Conservation (phyloP, 2,329 filamentous ascomycete species). For the Hypocreales sp. region DNA sequence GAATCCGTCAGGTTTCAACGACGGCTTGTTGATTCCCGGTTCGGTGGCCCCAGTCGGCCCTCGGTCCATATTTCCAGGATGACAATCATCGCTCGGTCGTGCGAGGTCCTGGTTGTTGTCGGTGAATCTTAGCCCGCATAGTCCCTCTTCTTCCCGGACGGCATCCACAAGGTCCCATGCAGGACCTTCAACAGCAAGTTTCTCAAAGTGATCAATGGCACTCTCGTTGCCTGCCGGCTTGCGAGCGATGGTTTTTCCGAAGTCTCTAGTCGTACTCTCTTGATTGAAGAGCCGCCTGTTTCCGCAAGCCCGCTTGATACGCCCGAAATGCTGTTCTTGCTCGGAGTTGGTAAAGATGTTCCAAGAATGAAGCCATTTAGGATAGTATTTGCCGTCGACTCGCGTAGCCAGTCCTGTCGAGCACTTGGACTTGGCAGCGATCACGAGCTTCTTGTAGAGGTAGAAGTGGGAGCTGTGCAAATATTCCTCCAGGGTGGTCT, state of each 20-base stretch:
- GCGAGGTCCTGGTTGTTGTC: constrained; percentile 4
- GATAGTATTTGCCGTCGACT: constrained; percentile 8
- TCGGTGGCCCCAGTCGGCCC: constrained; percentile 4
- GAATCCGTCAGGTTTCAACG: constrained; percentile 4
- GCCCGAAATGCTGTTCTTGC: constrained; percentile 4
- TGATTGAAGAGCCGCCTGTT: constrained; percentile 5
- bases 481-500: constrained; percentile 6
- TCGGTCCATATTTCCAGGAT: constrained; percentile 2
- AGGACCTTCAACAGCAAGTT: constrained; percentile 4
- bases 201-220: not conserved
- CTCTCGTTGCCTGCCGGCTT: not conserved
- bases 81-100: constrained; percentile 2
- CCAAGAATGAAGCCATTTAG: constrained; percentile 7
- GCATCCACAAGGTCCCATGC: constrained; percentile 3
- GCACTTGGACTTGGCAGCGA: constrained; percentile 1
- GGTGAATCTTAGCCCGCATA: constrained; percentile 3
- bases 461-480: constrained; percentile 6
- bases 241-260: not conserved
- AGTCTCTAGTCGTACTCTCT: constrained; percentile 1
- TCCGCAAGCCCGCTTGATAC: constrained; percentile 3
- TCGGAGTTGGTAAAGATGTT: constrained; percentile 2
- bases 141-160: constrained; percentile 3
- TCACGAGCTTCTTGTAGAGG: constrained; percentile 3
- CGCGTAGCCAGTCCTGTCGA: constrained; percentile 3
- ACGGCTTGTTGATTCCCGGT: constrained; percentile 3